phyloP scores from a whole-genome alignment of 2,329 filamentous ascomycete genomes.

The Xylaria hypoxylon region DNA sequence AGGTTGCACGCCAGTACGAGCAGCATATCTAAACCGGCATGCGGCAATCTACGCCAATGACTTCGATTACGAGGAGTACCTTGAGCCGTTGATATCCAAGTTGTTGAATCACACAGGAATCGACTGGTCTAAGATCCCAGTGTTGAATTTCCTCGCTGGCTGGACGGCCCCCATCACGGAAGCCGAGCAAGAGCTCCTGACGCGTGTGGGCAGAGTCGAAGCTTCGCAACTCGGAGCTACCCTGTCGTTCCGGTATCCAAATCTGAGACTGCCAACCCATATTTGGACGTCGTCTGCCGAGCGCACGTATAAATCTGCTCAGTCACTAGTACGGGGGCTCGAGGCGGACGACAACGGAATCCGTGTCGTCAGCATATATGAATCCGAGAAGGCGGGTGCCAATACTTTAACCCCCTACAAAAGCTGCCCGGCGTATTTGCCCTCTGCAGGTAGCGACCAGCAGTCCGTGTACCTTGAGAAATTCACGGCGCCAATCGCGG shows the following conservation, averaged over 20 bases:
- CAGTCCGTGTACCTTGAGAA: conserved; percentile 61
- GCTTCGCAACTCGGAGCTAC: conserved; percentile 69
- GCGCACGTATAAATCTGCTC: conserved; percentile 68
- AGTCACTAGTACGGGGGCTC: conserved; percentile 68
- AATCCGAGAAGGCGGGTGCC: conserved; percentile 68
- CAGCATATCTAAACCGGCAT: conserved; percentile 69
- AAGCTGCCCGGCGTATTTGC: conserved; percentile 71
- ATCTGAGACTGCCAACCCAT: conserved; percentile 63
- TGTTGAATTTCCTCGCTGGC: conserved; percentile 65
- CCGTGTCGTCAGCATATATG: conserved; percentile 65
- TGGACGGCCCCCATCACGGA: conserved; percentile 70
- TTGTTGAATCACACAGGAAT: conserved; percentile 65
- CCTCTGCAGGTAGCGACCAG: conserved; percentile 67
- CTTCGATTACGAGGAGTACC: conserved; percentile 68
- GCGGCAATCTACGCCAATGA: conserved; percentile 71
- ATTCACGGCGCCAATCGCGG: conserved; percentile 71
- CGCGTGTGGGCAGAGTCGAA: conserved; percentile 70
- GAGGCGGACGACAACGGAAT: conserved; percentile 65
- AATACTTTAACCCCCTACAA: conserved; percentile 73
- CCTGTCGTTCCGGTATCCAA: conserved; percentile 68
- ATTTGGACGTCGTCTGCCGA: conserved; percentile 74
- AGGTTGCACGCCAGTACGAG: conserved; percentile 62
- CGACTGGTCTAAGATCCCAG: conserved; percentile 67
- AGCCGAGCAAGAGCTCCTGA: conserved; percentile 69
- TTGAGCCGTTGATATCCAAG: conserved; percentile 68